Conservation (phyloP, 805 yeast genomes). For the Candida sphagnicola region DNA sequence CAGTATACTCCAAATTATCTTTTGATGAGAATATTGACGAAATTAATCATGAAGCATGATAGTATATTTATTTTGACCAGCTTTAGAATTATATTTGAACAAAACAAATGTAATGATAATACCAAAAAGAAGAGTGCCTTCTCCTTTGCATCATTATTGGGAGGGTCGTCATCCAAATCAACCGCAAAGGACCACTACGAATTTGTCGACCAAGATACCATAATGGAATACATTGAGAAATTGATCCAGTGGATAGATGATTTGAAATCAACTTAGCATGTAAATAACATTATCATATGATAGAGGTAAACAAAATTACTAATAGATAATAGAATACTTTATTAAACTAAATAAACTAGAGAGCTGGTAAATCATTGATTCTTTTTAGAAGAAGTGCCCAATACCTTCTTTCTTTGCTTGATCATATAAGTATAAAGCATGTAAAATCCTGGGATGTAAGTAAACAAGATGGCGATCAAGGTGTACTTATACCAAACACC, state of each 20-base stretch:
- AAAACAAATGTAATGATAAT: conserved; percentile 16
- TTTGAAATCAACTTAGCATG: conserved; percentile 6
- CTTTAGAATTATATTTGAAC: conserved; percentile 35
- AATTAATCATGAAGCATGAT: conserved; percentile 39
- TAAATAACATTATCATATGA: not conserved
- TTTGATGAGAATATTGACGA: conserved; percentile 40
- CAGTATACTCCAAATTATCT: conserved; percentile 46
- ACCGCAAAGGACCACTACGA: conserved; percentile 11
- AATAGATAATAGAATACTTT: not conserved
- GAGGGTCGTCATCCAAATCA: conserved; percentile 5
- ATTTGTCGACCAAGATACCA: conserved; percentile 28
- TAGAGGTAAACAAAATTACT: not conserved
- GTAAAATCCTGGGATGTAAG: conserved; percentile 86
- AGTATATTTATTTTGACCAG: conserved; percentile 36
- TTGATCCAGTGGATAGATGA: conserved; percentile 28
- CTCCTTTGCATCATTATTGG: conserved; percentile 8
- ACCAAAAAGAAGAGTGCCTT: conserved; percentile 10
- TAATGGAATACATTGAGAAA: conserved; percentile 26
- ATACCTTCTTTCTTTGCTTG: conserved; percentile 76
- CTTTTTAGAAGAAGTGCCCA: conserved; percentile 31
- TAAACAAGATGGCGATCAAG: conserved; percentile 52
- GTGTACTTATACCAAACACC: conserved; percentile 52
- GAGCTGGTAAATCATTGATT: conserved; percentile 6
- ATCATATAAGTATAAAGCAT: conserved; percentile 84
- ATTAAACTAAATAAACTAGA: too few relatives aligned